Evolutionary conservation across 2,329 filamentous ascomycete genomes (phyloP).

Genomic region (Xylariaceae sp.): DNA sequence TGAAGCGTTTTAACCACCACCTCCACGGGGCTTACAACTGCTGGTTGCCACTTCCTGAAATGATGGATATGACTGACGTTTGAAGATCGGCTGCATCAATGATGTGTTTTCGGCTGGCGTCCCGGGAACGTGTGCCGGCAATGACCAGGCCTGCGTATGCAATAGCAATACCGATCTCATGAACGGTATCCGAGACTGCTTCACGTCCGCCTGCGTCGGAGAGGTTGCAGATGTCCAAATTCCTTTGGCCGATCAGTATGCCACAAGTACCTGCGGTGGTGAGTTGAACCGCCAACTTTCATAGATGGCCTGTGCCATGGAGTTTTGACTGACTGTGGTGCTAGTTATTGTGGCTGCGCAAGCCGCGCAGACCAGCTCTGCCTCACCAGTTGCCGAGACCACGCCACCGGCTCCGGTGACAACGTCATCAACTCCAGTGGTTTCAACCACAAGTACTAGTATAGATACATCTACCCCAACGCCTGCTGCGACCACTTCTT

Average conservation of each 20-base stretch:
- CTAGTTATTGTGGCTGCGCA: too few species aligned
- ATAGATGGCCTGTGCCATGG: neutral
- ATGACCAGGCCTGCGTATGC: constrained; percentile 39
- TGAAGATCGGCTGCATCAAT: constrained; percentile 26
- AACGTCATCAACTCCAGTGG: neutral
- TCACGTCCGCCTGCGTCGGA: constrained; percentile 27
- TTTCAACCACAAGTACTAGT: neutral
- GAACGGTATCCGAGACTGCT: constrained; percentile 39
- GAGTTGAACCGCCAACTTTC: constrained; percentile 10
- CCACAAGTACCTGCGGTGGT: constrained; percentile 29
- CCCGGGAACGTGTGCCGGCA: constrained; percentile 23
- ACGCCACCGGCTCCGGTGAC: neutral
- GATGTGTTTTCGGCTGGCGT: constrained; percentile 21
- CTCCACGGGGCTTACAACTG: neutral
- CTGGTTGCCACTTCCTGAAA: neutral
- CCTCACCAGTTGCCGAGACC: neutral
- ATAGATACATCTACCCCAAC: neutral
- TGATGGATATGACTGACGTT: constrained; percentile 11
- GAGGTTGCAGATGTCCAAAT: constrained; percentile 27
- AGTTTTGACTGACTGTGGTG: neutral
- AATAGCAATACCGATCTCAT: constrained; percentile 26
- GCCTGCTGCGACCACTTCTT: constrained; percentile 1
- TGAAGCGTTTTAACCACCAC: neutral
- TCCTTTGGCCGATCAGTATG: constrained; percentile 24
- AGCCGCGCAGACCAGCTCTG: neutral